A percentile compares a stretch with the other conserved stretches of the same genome.
Evolutionary conservation across 1,284 basidiomycete species (phyloP).

Genomic region (Apiotrichum siamense): DNA sequence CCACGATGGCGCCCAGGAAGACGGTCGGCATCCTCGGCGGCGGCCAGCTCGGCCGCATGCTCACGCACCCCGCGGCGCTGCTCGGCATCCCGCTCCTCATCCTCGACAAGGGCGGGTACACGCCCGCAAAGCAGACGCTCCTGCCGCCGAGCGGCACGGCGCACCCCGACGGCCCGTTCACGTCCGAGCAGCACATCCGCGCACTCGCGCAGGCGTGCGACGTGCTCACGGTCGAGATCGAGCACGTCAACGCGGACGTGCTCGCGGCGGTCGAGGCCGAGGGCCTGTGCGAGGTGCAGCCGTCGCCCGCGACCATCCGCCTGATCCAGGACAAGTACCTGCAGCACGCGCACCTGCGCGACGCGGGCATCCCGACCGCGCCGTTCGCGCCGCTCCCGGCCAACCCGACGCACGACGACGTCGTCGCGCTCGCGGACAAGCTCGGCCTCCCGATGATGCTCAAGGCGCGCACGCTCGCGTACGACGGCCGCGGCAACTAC

Average conservation of each 20-base stretch:
- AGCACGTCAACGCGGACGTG: constrained; percentile 82
- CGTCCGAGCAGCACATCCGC: constrained; percentile 71
- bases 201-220: constrained; percentile 77
- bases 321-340: constrained; percentile 92
- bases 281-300: constrained; percentile 66
- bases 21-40: constrained; percentile 64
- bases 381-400: constrained; percentile 58
- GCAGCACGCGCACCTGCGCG: constrained; percentile 74
- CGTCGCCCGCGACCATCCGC: constrained; percentile 73
- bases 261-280: constrained; percentile 61
- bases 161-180: constrained; percentile 87
- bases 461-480: constrained; percentile 89
- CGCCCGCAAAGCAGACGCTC: constrained; percentile 88
- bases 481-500: constrained; percentile 93
- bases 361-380: constrained; percentile 62
- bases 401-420: constrained; percentile 50
- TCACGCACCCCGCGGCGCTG: constrained; percentile 82
- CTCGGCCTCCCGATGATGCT: constrained; percentile 92
- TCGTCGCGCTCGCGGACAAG: constrained; percentile 53
- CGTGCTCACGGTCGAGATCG: constrained; percentile 92
- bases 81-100: constrained; percentile 82
- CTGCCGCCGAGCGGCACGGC: constrained; percentile 52
- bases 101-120: constrained; percentile 71
- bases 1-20: constrained; percentile 40
- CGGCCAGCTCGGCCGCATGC: constrained; percentile 96